Conservation (phyloP, 169 alveolate genomes). For the Plasmodium yoelii region DNA sequence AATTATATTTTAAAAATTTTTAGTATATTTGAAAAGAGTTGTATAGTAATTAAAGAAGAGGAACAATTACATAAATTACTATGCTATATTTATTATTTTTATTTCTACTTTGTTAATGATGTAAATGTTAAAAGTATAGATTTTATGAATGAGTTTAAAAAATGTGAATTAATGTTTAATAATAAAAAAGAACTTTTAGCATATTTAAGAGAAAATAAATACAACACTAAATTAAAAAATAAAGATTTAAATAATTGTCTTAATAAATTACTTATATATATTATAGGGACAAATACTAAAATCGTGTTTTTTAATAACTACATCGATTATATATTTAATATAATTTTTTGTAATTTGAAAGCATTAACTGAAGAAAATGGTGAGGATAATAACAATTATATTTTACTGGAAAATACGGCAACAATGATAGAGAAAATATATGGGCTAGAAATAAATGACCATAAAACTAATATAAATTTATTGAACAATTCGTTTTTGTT, state of each 20-base stretch:
- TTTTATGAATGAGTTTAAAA: conserved; percentile 17
- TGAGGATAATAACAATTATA: background rate
- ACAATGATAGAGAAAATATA: conserved; percentile 46
- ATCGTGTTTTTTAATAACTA: conserved; percentile 19
- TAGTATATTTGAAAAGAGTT: conserved; percentile 21
- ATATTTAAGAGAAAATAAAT: conserved; percentile 14
- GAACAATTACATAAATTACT: conserved; percentile 5
- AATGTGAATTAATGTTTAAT: conserved; percentile 14
- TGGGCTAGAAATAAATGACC: conserved; percentile 2
- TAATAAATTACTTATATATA: conserved; percentile 2
- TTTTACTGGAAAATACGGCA: conserved; percentile 2
- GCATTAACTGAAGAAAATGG: background rate
- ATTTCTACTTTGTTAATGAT: conserved; percentile 12
- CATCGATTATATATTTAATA: conserved; percentile 28
- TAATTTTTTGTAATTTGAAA: conserved; percentile 34
- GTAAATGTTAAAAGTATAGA: conserved; percentile 4
- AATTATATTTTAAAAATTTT: conserved; percentile 33
- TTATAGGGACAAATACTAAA: conserved; percentile 15
- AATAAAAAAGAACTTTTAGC: conserved; percentile 22
- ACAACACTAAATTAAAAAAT: conserved; percentile 33
- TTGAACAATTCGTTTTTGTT: conserved; percentile 36
- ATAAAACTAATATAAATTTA: conserved; percentile 12
- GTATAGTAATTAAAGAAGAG: conserved; percentile 5
- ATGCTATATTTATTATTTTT: conserved; percentile 29
- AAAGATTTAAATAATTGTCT: conserved; percentile 30